Base-by-base conservation (phyloP, 495 filamentous ascomycete species). In the Hapsidospora chrysogenum region DNA sequence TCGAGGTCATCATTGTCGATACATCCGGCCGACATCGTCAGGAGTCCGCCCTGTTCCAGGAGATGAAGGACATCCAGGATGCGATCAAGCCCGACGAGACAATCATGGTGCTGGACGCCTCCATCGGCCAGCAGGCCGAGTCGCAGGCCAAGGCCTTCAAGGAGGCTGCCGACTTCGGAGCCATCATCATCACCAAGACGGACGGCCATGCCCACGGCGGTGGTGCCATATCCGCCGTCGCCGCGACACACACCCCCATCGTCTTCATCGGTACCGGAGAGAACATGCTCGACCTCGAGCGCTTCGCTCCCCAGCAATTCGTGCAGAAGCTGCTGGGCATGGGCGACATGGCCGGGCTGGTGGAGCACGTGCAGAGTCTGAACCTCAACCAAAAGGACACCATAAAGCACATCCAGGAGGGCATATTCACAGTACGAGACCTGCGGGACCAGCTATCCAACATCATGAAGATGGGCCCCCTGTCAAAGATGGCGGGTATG, bases 401-500 rank as follows among this genome's bases (percentile, higher is more conserved):
- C 9, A 95, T 96, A 70, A 96, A 96, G 66, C 86, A 99, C 56
- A 86, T 99, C 39, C 76, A 80, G 8, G 86, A 92, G 48, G 89
- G 89, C 32, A 85, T 93, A 41, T 99, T 96, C 60, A 94, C 92
- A 0, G 58, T 99, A 31, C 78, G 89, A 33, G 89, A 99, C 53
- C 70, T 99, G 41, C 74, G 92, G 19, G 89, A 96, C 48, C 92
- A 99, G 56, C 72, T 99, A 19, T 75, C 76, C 26, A 96, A 94
- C 38, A 93, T 99, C 52, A 95, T 95, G 86, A 99, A 99, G 59
- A 96, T 99, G 89, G 89, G 89, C 0, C 89, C 89, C 1, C 58
- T 99, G 9, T 85, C 77, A 23, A 99, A 99, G 57, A 86, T 99
- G 68, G 92, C 92, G 1, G 85, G 86, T 47, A 99, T 99, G 89